Evolutionary conservation across 2,329 filamentous ascomycete species (phyloP), one percentile per base, ranked within the genome.

Genomic region (Fusarium euwallaceae): DNA sequence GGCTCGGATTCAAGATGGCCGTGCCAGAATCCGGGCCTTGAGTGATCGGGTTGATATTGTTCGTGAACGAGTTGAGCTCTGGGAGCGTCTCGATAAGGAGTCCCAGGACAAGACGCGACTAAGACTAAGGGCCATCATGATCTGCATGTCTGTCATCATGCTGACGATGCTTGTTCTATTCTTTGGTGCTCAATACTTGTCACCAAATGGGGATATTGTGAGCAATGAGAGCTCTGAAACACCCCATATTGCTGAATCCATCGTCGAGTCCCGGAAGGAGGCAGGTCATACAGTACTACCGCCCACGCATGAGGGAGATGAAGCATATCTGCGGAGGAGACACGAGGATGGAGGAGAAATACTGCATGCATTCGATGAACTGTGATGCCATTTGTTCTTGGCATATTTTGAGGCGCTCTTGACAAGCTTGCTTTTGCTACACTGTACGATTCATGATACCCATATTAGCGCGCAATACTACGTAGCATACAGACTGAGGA

Each of bases 31-130:
- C 39, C 85, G 88, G 61, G 82, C 84, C 17, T 85, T 95, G 41
- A 90, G 90, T 68, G 86, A 86, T 51, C 87, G 93, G 59, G 89
- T 96, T 4, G 90, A 92, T 61, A 83, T 86, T 16, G 92, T 94
- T 14, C 87, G 90, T 60, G 83, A 87, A 65, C 87, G 90, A 9
- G 90, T 95, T 16, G 92, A 93, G 79, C 84, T 86, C 32, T 94
- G 92, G 88, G 92, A 94, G 80, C 87, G 86, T 66, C 87, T 89
- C 2, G 93, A 95, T 81, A 86, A 85, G 58, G 89, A 91, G 77
- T 92, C 92, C 87, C 90, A 93, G 82, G 91, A 93, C 77, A 90
- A 86, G 77, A 93, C 91, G n/a, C 85, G 90, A 70, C 87, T 85
- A 79, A 87, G 91, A 60, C 83, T 94, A 71, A 90, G 88, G 74